Conservation (phyloP, 2,329 filamentous ascomycete genomes). For the Monosporascus sp. region DNA sequence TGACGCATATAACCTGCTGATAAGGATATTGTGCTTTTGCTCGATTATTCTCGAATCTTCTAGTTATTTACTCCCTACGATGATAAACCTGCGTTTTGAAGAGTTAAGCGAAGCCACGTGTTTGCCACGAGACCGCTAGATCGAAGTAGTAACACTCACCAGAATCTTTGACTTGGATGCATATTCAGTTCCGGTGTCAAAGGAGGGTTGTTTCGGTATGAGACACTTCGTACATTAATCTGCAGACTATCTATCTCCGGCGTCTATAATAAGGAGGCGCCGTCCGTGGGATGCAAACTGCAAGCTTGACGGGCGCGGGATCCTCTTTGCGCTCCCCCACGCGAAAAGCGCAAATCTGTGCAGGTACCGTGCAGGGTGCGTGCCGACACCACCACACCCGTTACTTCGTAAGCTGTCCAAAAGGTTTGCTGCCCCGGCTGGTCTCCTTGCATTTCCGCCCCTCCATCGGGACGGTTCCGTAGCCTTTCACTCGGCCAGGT, state of each 20-base stretch:
- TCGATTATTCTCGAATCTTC: no score
- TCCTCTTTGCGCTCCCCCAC: not conserved
- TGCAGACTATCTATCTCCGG: not conserved
- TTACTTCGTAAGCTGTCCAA: not conserved
- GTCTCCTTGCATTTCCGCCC: not conserved
- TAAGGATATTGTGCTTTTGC: no score
- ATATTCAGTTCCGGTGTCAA: not conserved
- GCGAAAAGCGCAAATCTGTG: not conserved
- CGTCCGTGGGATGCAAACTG: not conserved
- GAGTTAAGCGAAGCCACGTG: no score
- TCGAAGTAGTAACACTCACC: not conserved
- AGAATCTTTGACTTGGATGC: not conserved
- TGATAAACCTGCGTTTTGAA: no score
- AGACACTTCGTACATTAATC: not conserved
- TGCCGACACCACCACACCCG: not conserved
- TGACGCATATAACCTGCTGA: no score
- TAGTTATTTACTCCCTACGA: no score
- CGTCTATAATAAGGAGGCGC: not conserved
- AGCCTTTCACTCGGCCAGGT: not conserved
- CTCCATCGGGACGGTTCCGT: not conserved
- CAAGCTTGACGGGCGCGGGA: not conserved
- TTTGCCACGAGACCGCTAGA: no score
- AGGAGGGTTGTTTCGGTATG: not conserved
- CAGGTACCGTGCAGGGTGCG: not conserved
- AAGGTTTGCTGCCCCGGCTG: not conserved